Evolutionary conservation across 306 rosid genomes (phyloP).

Genomic region (Betula pendula): DNA sequence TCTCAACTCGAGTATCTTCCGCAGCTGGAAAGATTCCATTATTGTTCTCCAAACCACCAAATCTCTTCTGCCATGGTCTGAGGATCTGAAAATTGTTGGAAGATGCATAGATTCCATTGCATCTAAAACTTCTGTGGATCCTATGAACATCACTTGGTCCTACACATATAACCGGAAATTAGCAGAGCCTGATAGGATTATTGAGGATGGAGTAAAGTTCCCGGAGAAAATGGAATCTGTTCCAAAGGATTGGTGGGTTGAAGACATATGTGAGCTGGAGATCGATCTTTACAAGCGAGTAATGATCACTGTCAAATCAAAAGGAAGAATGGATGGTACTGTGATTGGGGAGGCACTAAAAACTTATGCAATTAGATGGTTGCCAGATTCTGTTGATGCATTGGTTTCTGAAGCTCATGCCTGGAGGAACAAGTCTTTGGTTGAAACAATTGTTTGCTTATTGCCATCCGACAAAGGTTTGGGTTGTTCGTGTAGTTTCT

Average conservation of each 20-base stretch:
- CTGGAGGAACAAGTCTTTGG: conserved; percentile 69
- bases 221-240: conserved; percentile 59
- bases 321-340: conserved; percentile 92
- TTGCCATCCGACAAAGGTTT: conserved; percentile 64
- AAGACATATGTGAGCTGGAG: conserved; percentile 94
- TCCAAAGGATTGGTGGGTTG: conserved; percentile 99
- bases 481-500: conserved; percentile 81
- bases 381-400: conserved; percentile 85
- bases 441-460: conserved; percentile 81
- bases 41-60: conserved; percentile 89
- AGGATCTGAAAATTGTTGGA: conserved; percentile 81
- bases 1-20: conserved; percentile 86
- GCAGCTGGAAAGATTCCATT: conserved; percentile 97
- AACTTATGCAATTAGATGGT: conserved; percentile 81
- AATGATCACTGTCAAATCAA: conserved; percentile 78
- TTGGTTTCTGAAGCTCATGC: conserved; percentile 76
- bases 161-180: conserved; percentile 80
- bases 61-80: conserved; percentile 90
- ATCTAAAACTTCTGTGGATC: conserved; percentile 87
- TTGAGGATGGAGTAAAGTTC: conserved; percentile 51
- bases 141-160: conserved; percentile 81
- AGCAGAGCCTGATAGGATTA: conserved; percentile 54
- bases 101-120: conserved; percentile 97
- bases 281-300: conserved; percentile 83
- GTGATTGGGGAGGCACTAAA: conserved; percentile 94